Percentiles rank a stretch among this genome's conserved stretches.
Conservation (phyloP, 768 basidiomycete species). For the Agaricus subrufescens region DNA sequence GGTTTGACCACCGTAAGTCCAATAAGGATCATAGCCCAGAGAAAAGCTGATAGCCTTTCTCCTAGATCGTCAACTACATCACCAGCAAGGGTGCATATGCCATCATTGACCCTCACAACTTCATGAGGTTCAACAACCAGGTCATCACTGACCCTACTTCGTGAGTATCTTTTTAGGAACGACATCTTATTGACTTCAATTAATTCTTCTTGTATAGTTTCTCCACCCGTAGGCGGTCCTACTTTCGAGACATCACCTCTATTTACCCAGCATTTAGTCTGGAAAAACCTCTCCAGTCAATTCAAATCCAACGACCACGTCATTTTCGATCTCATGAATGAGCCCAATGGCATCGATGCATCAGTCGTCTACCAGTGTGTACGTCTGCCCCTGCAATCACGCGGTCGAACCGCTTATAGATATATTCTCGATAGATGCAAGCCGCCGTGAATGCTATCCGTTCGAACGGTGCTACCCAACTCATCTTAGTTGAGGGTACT, state of each 20-base stretch:
- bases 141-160: slow-evolving; percentile 43
- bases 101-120: slow-evolving; percentile 60
- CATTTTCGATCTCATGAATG: slow-evolving; percentile 65
- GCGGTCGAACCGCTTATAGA: no score
- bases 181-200: background rate
- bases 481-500: slow-evolving; percentile 40
- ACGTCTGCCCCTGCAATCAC: background rate
- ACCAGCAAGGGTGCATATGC: slow-evolving; percentile 56
- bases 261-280: slow-evolving; percentile 30
- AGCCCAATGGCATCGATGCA: slow-evolving; percentile 57
- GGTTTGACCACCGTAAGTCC: slow-evolving; percentile 39
- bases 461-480: slow-evolving; percentile 55
- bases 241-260: background rate
- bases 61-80: slow-evolving; percentile 55
- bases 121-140: slow-evolving; percentile 51
- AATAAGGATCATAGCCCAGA: background rate
- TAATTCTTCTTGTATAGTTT: slow-evolving; percentile 26
- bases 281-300: slow-evolving; percentile 50
- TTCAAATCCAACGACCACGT: slow-evolving; percentile 50
- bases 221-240: slow-evolving; percentile 37
- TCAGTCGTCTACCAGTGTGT: slow-evolving; percentile 46
- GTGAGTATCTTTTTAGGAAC: slow-evolving; percentile 25
- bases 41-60: background rate
- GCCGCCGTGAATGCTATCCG: slow-evolving; percentile 65
- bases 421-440: slow-evolving; percentile 39